Evolutionary conservation across 352 stramenopile species (phyloP), one percentile per base, ranked within the genome.

Genomic region (Phytopythium cucurbitacearum): DNA sequence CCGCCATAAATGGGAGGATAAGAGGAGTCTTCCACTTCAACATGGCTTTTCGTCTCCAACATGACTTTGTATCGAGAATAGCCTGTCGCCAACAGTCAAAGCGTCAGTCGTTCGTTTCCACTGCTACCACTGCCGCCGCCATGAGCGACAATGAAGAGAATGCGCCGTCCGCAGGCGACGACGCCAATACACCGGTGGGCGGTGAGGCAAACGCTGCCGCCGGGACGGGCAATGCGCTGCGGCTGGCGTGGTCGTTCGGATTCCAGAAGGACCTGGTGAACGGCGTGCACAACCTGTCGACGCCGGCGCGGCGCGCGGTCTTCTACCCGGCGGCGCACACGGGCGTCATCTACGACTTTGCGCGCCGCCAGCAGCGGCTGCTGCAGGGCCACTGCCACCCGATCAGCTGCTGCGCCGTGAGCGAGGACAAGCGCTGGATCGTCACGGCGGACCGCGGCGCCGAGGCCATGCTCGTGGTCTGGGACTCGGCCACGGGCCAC

Each of bases 281-380:
- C 40, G 84, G 87, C 46, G 90, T 96, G n/a, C 85, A 96, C 64
- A 96, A 73, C 65, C 66, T 98, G 38, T 91, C 83, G 21, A 84
- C 80, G 5, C 47, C 57, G 0, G 48, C 63, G 7, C 73, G 79
- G 4, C 81, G 82, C 43, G 87, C 82, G 32, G 59, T 98, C 9
- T 96, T 98, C 51, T 97, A 97, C 61, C 73, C 85, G n/a, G 77
- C 89, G 8, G 85, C 91, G 2, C 90, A 98, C 67, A 95, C 87
- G 1, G 91, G 91, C 38, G 75, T 98, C 42, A 92, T 98, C 56
- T 98, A 97, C 61, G 89, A 98, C 76, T 97, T 94, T 40, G 76
- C 80, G 7, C 68, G 77, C 37, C 77, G 89, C 4, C 88, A 79
- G 48, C 91, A 98, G 60, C 73, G 63, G 47, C 70, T 97, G 21